phyloP scores from a whole-genome alignment of 768 basidiomycete genomes.

The Amylocystis lapponica region DNA sequence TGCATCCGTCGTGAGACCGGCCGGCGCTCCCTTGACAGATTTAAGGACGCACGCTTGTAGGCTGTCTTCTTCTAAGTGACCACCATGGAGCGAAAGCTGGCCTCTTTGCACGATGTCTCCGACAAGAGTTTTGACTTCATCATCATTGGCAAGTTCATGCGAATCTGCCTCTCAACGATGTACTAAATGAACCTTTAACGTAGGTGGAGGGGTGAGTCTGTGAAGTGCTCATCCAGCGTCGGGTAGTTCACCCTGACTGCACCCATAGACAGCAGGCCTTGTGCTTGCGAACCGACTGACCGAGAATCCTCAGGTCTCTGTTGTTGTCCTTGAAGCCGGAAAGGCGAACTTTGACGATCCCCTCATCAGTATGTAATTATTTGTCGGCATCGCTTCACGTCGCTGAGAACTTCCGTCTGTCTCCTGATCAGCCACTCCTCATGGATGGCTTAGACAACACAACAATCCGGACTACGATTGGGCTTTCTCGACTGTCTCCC shows the following conservation, averaged over 20 bases:
- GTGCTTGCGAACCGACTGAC: slow-evolving; percentile 33
- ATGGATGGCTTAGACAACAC: slow-evolving; percentile 5
- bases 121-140: slow-evolving; percentile 17
- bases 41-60: too few species aligned
- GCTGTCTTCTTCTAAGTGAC: too few species aligned
- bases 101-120: slow-evolving; percentile 9
- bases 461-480: slow-evolving; percentile 14
- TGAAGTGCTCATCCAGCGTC: too few species aligned
- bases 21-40: too few species aligned
- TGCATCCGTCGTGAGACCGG: too few species aligned
- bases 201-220: slow-evolving; percentile 4
- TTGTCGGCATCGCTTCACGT: background rate
- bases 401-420: background rate
- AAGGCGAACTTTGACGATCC: slow-evolving; percentile 7
- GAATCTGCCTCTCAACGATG: too few species aligned
- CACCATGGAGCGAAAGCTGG: slow-evolving; percentile 8
- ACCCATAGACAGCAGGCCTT: slow-evolving; percentile 32
- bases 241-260: too few species aligned
- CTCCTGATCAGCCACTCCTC: background rate
- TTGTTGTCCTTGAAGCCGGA: slow-evolving; percentile 32
- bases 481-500: slow-evolving; percentile 7
- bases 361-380: slow-evolving; percentile 2
- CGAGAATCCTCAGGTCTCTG: slow-evolving; percentile 28
- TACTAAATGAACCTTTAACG: background rate
- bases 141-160: slow-evolving; percentile 13